phyloP scores from a whole-genome alignment of 257 asterid genomes.

The Salvia rosmarinus region DNA sequence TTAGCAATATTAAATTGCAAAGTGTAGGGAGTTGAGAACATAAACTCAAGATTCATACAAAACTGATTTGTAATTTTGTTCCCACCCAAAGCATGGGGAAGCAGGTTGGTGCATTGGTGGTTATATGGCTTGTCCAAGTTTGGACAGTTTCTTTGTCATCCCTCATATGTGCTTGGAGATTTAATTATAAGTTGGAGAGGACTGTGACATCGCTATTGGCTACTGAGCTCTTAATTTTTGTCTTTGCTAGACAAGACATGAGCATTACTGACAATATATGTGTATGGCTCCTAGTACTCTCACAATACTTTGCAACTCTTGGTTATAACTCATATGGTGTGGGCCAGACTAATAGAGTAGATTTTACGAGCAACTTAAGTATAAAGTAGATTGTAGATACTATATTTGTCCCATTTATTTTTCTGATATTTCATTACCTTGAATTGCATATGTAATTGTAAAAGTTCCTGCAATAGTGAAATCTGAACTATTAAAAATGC shows the following conservation, averaged over 20 bases:
- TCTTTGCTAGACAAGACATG: neutral
- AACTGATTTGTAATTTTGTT: too few species aligned
- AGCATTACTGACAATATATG: neutral
- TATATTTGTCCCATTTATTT: neutral
- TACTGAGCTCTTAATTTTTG: neutral
- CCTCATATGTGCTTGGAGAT: neutral
- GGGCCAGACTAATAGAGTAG: neutral
- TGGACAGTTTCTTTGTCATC: neutral
- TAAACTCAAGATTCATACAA: too few species aligned
- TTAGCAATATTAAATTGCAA: neutral
- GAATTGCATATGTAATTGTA: conserved; percentile 1
- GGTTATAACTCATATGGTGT: neutral
- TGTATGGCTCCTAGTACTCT: neutral
- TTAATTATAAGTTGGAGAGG: neutral
- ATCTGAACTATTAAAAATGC: neutral
- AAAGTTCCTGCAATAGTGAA: neutral
- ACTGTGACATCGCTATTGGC: neutral
- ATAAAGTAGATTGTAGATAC: neutral
- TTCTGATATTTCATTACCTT: neutral
- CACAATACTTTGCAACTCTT: neutral
- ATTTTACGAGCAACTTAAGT: neutral
- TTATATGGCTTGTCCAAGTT: too few species aligned
- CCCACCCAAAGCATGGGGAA: too few species aligned
- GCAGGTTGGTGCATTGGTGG: too few species aligned
- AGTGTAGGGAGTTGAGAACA: neutral